These are phyloP conservation scores for Secale cereale DNA, from an alignment of 176 grass and related monocot species.

Conservation along the genomic window DNA sequence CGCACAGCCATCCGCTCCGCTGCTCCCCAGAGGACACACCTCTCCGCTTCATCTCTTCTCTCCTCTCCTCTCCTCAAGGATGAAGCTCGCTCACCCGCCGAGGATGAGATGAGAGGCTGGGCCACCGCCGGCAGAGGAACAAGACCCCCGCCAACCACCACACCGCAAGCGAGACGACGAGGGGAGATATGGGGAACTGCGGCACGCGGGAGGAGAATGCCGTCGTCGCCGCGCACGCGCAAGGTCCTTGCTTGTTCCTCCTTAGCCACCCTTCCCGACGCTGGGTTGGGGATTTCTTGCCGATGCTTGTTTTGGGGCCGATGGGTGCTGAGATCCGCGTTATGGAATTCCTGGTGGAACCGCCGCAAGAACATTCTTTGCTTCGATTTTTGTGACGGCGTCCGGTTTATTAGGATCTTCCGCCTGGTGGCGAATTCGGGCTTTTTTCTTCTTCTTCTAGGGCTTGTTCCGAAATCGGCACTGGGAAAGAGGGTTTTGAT, in stretches of 20 bases:
- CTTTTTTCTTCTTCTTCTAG: neutral
- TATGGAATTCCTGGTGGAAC: neutral
- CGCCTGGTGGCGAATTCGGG: neutral
- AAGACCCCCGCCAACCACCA: neutral
- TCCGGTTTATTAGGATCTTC: slow-evolving; percentile 6
- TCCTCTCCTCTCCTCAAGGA: too few species aligned
- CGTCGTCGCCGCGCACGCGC: slow-evolving; percentile 84
- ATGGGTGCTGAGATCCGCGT: slow-evolving; percentile 22
- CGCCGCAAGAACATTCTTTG: neutral
- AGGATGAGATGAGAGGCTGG: slow-evolving; percentile 55
- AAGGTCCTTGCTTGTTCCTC: neutral
- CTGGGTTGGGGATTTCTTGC: neutral
- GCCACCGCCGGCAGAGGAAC: neutral
- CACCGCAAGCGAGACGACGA: neutral
- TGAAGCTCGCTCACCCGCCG: neutral
- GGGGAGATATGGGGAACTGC: slow-evolving; percentile 81
- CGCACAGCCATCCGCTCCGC: neutral
- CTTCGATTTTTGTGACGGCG: neutral
- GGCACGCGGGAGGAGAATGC: slow-evolving; percentile 99
- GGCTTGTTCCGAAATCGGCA: neutral
- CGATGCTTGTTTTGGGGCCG: neutral
- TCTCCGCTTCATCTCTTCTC: neutral
- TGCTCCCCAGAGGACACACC: neutral
- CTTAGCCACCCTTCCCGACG: neutral
- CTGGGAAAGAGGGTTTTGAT: neutral